Evolutionary conservation across 2,329 filamentous ascomycete genomes (phyloP).

Genomic region (Coniosporium tulheliwenetii): DNA sequence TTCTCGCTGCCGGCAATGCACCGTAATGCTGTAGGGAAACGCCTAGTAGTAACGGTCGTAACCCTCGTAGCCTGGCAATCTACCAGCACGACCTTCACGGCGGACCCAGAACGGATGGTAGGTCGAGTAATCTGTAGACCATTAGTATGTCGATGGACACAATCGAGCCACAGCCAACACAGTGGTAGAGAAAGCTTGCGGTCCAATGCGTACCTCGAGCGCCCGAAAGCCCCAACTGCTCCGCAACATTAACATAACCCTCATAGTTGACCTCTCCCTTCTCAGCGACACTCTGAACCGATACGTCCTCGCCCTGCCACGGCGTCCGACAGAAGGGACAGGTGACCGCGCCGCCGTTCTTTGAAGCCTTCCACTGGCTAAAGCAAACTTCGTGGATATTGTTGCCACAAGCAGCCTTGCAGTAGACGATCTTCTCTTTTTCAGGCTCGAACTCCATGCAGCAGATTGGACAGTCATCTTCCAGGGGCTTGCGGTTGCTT

Average conservation of each 20-base stretch:
- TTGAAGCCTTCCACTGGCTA: slow-evolving; percentile 29
- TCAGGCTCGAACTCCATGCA: slow-evolving; percentile 36
- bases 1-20: no score
- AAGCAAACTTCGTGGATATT: slow-evolving; percentile 46
- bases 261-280: slow-evolving; percentile 10
- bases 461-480: slow-evolving; percentile 49
- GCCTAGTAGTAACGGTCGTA: no score
- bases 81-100: background rate
- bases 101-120: slow-evolving; percentile 12
- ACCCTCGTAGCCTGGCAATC: no score
- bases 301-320: slow-evolving; percentile 11
- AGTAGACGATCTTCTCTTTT: slow-evolving; percentile 37
- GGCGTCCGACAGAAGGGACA: slow-evolving; percentile 14
- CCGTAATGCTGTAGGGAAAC: no score
- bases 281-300: slow-evolving; percentile 4
- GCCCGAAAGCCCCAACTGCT: slow-evolving; percentile 13
- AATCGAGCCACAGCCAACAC: background rate
- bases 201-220: slow-evolving; percentile 2
- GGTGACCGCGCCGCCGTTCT: slow-evolving; percentile 8
- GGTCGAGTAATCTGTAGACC: slow-evolving; percentile 11
- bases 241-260: slow-evolving; percentile 17
- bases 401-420: slow-evolving; percentile 44
- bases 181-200: background rate
- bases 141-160: background rate
- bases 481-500: slow-evolving; percentile 40